Conservation (phyloP, 2,329 filamentous ascomycete species). For the Cordyceps cateniannulata region DNA sequence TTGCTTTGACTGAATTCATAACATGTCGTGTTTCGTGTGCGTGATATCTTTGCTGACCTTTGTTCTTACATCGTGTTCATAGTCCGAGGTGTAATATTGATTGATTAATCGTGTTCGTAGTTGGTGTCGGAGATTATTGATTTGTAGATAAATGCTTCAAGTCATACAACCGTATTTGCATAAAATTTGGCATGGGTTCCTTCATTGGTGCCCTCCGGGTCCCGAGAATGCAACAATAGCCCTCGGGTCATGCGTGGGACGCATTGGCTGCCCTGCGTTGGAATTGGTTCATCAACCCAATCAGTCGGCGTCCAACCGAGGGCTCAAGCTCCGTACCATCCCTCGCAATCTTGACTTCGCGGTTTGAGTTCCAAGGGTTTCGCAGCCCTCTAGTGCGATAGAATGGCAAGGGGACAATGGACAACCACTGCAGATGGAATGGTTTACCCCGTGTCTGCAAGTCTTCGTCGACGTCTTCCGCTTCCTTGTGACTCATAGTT, state of each 20-base stretch:
- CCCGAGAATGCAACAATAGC: not conserved
- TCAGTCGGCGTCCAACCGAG: slow-evolving; percentile 65
- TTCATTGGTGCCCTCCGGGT: not conserved
- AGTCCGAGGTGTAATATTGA: not conserved
- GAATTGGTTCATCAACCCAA: slow-evolving; percentile 64
- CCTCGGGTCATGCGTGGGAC: not conserved
- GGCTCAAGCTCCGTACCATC: slow-evolving; percentile 93
- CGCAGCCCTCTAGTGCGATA: slow-evolving; percentile 80
- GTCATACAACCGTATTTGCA: not conserved
- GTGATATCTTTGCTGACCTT: not conserved
- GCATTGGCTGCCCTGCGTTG: not conserved
- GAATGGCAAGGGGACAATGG: slow-evolving; percentile 76
- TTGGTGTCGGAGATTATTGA: not conserved
- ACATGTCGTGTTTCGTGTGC: not conserved
- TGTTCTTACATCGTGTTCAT: not conserved
- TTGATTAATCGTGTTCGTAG: not conserved
- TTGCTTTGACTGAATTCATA: not conserved
- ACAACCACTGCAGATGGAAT: slow-evolving; percentile 87
- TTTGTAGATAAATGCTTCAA: not conserved
- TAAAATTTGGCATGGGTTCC: not conserved
- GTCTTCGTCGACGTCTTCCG: slow-evolving; percentile 37
- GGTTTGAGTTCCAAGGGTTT: slow-evolving; percentile 92
- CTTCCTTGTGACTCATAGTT: slow-evolving; percentile 31
- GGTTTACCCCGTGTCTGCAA: slow-evolving; percentile 80
- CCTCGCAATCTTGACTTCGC: slow-evolving; percentile 91